These are phyloP conservation scores for Aspergillus sp. DNA, from an alignment of 2,329 filamentous ascomycete species.

Conservation along the genomic window DNA sequence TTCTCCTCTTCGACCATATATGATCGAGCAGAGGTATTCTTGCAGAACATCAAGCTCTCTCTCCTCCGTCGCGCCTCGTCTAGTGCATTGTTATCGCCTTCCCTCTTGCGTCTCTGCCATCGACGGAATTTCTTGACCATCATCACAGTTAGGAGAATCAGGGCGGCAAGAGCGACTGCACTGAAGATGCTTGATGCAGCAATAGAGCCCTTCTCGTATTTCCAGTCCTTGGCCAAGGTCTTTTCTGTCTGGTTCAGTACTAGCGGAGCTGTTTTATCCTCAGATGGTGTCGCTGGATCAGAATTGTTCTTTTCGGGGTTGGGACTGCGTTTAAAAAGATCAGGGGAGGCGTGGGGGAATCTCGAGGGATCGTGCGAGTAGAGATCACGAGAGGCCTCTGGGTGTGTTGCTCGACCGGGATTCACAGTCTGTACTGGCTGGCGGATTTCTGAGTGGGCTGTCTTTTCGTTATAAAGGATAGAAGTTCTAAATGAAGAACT, in stretches of 20 bases:
- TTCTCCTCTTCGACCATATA: slow-evolving; percentile 24
- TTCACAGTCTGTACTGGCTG: background rate
- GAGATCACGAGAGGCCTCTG: background rate
- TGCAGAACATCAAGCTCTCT: slow-evolving; percentile 31
- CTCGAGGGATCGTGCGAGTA: background rate
- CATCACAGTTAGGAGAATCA: slow-evolving; percentile 23
- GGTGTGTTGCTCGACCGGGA: background rate
- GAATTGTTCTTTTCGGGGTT: background rate
- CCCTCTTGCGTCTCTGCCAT: slow-evolving; percentile 18
- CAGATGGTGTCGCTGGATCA: background rate
- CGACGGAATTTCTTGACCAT: slow-evolving; percentile 20
- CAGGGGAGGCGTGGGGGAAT: background rate
- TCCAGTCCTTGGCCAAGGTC: slow-evolving; percentile 17
- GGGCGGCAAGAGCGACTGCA: slow-evolving; percentile 18
- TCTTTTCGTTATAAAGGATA: slow-evolving; percentile 1
- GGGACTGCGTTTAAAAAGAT: slow-evolving; percentile 1
- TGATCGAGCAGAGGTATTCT: slow-evolving; percentile 22
- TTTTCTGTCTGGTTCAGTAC: slow-evolving; percentile 5
- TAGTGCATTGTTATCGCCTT: slow-evolving; percentile 8
- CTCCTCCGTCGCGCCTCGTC: slow-evolving; percentile 20
- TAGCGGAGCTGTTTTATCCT: background rate
- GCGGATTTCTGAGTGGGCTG: background rate
- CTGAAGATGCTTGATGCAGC: slow-evolving; percentile 28
- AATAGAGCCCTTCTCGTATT: slow-evolving; percentile 25
- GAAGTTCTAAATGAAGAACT: slow-evolving; percentile 10